Evolutionary conservation across 306 rosid species (phyloP), one percentile per base, ranked within the genome.

Genomic region (Lithocarpus polystachyus): DNA sequence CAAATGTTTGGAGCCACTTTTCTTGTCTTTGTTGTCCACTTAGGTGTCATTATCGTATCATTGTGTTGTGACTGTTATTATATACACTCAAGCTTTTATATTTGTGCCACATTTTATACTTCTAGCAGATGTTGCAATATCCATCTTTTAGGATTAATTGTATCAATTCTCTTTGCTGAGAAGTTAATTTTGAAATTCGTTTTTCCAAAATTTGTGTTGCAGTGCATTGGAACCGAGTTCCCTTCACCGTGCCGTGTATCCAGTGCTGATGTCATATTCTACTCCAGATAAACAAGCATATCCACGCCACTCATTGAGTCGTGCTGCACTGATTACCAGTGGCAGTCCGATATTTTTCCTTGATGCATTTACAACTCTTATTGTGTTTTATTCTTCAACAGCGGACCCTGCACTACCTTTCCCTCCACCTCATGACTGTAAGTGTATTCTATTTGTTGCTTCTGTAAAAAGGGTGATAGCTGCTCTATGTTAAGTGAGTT

Each of bases 261-360:
- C 99, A 9, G 89, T 95, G 86, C 84, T 95, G 85, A 83, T 90
- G 52, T 95, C 99, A 28, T 95, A 89, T 81, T 85, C 98, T 54
- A 84, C 90, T 40, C 98, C 98, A 8, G 97, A 95, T 75, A 84
- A 81, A 84, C 97, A 88, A 88, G 98, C 99, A 56, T 92, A 87
- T 85, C 99, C 99, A 73, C 92, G 95, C 45, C 98, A 91, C 81
- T 92, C 99, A 33, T 72, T 91, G 82, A 92, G 97, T 73, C 99
- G 97, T 67, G 98, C 98, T 51, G 98, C 99, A 15, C 85, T 95
- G 77, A 87, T 95, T 80, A 95, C 97, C 68, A 95, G 98, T 56
- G 97, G 97, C 72, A 95, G 99, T 72, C 99, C 99, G 5, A 92
- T 95, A 92, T 95, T 95, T 84, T 95, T 92, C 86, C 97, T 95